A percentile compares a stretch with the other conserved stretches of the same genome.
phyloP scores from a whole-genome alignment of 345 rosid species.

The Microcos paniculata region DNA sequence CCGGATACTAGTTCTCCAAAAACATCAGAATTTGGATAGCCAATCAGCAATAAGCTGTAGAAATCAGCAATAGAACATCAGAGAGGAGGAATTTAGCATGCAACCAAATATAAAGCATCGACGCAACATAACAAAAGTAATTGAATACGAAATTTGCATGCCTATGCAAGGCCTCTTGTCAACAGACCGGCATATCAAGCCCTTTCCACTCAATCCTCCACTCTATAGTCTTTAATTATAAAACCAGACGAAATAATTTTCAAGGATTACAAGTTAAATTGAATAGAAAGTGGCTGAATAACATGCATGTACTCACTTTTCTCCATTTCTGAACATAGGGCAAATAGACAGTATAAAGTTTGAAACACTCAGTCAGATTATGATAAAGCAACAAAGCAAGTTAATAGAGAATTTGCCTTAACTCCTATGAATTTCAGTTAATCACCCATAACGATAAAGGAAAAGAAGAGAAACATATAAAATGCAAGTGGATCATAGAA shows the following conservation, averaged over 20 bases:
- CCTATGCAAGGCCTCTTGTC: neutral
- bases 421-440: neutral
- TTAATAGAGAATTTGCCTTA: neutral
- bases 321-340: neutral
- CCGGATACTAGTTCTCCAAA: neutral
- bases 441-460: neutral
- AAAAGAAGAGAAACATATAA: neutral
- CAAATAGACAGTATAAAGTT: neutral
- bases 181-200: neutral
- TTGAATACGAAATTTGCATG: neutral
- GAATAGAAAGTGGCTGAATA: neutral
- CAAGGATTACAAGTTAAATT: neutral
- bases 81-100: neutral
- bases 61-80: neutral
- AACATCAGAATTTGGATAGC: neutral
- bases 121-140: neutral
- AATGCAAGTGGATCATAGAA: neutral
- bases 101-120: neutral
- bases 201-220: neutral
- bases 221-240: neutral
- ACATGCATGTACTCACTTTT: neutral
- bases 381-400: neutral
- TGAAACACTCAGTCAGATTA: neutral
- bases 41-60: neutral
- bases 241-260: neutral